phyloP scores from a whole-genome alignment of 108 stramenopile species.

The Nitzschia sp. region DNA sequence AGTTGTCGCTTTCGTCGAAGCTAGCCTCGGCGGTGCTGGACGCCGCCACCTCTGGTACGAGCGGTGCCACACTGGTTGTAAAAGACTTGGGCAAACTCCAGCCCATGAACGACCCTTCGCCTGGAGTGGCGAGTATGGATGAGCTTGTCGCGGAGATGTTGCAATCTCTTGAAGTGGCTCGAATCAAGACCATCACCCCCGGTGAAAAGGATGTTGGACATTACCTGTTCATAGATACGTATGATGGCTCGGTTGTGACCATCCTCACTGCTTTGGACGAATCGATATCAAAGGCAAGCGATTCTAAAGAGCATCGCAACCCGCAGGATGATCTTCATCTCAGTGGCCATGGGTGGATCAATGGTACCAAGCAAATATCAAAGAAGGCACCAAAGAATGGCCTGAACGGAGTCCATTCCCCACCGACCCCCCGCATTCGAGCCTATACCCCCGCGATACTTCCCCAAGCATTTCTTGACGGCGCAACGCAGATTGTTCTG shows the following conservation, averaged over 20 bases:
- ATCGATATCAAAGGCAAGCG: background rate
- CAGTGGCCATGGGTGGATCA: constrained; percentile 6
- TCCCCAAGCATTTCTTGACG: constrained; percentile 47
- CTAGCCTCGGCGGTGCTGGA: constrained; percentile 7
- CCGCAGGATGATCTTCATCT: constrained; percentile 12
- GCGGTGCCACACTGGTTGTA: background rate
- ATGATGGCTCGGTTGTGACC: constrained; percentile 22
- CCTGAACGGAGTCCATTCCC: background rate
- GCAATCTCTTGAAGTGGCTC: constrained; percentile 10
- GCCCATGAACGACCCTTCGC: background rate
- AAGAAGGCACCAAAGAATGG: constrained; percentile 22
- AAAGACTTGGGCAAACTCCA: background rate
- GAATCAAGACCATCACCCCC: background rate
- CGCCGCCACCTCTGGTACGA: background rate
- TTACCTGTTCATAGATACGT: constrained; percentile 24
- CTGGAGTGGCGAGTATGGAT: background rate
- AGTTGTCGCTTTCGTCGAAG: background rate
- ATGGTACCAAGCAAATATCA: constrained; percentile 1
- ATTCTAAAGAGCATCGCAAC: background rate
- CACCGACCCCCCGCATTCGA: background rate
- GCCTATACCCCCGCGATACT: constrained; percentile 16
- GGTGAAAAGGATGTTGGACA: background rate
- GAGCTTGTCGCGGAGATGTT: constrained; percentile 10
- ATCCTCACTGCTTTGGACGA: constrained; percentile 14
- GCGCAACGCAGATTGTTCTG: constrained; percentile 28